Base-by-base conservation (phyloP, 106 monocot genomes). In the Platanthera zijinensis region DNA sequence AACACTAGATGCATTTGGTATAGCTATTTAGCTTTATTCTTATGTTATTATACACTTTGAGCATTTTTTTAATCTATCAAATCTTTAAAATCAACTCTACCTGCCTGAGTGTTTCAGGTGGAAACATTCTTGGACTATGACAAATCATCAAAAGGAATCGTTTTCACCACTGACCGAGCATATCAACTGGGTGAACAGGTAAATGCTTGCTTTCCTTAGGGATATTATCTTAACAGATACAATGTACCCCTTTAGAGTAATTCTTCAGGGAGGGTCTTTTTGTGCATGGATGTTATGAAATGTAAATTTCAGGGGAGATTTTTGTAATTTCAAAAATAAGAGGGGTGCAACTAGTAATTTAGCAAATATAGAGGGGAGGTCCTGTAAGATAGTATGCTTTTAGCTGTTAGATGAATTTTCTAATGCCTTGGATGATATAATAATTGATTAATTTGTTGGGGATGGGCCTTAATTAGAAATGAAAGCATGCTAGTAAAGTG, bases 161-260 rank as follows among this genome's bases (percentile, higher is more conserved):
- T 96, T 77, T 96, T 93, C 81, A 89, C 87, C 30, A 93, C 96
- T 18, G 91, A 96, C 51, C 79, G 84, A 50, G 25, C 87, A 54
- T 96, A 96, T 83, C 87, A 93, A 80, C 90, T 87, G 82, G 96
- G 93, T 85, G 96, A 96, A 90, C 96, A 96, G 96, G 96, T 96
- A 93, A 90, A 57, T 2, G 10, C 66, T 78, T 57, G 73, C 49
- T 13, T 6, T 46, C 21, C n/a, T 45, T 78, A 57, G 70, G 8
- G 67, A 67, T 67, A 25, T 30, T 67, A 22, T 11, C 5, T 8
- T 67, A 39, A 12, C 9, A 67, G 30, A 30, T 67, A 22, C 10
- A 32, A 67, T 10, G 6, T 32, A 32, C 32, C 0, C 32, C 32
- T 2, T 32, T 32, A 2, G 32, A 32, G 32, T 32, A 32, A 32